Percentiles rank a stretch among this genome's conserved stretches.
These are phyloP conservation scores for Adansonia rubrostipa DNA, from an alignment of 441 rosid genomes.

Conservation along the genomic window DNA sequence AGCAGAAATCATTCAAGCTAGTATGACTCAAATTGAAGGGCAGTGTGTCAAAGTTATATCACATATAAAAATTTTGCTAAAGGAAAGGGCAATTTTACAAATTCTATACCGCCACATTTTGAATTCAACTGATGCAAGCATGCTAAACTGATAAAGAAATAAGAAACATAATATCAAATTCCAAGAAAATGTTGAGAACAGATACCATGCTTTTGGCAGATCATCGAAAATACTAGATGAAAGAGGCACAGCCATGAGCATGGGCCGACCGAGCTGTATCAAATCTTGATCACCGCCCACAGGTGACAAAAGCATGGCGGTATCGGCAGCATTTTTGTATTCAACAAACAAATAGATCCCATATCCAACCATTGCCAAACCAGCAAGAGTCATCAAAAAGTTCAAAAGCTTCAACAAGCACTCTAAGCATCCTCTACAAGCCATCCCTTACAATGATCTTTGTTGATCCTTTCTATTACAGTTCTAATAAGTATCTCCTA, in stretches of 20 bases:
- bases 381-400: conserved; percentile 76
- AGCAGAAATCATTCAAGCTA: conserved; percentile 4
- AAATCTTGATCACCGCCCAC: conserved; percentile 36
- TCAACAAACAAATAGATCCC: conserved; percentile 97
- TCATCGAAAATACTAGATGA: conserved; percentile 58
- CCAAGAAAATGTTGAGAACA: conserved; percentile 6
- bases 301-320: conserved; percentile 35
- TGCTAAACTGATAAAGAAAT: conserved; percentile 10
- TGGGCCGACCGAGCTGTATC: conserved; percentile 77
- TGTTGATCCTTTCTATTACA: conserved; percentile 8
- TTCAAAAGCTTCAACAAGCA: conserved; percentile 86
- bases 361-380: conserved; percentile 92
- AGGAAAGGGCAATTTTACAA: background rate
- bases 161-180: conserved; percentile 12
- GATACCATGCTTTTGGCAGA: conserved; percentile 92
- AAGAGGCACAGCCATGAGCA: conserved; percentile 75
- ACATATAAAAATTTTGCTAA: background rate
- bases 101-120: background rate
- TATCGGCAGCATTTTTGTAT: conserved; percentile 53
- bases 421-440: conserved; percentile 79
- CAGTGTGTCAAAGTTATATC: background rate
- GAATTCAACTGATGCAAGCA: background rate
- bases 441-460: conserved; percentile 47
- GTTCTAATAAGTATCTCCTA: conserved; percentile 28
- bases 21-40: conserved; percentile 1